A percentile compares a stretch with the other conserved stretches of the same genome.
phyloP scores from a whole-genome alignment of 2,329 filamentous ascomycete species.

The Didymella lethalis region DNA sequence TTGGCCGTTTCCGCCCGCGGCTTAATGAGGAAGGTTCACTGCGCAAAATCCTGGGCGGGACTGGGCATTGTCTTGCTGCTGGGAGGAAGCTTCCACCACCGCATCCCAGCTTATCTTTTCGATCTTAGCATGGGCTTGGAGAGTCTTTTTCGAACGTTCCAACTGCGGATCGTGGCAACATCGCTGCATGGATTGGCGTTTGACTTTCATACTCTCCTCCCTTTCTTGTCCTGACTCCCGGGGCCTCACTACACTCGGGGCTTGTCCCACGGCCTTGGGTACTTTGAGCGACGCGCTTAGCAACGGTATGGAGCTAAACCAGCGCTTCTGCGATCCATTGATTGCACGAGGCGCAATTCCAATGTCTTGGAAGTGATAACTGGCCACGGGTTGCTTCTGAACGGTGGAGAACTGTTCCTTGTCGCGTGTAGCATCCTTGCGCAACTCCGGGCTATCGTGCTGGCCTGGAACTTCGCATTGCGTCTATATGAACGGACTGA shows the following conservation, averaged over 20 bases:
- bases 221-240: slow-evolving; percentile 30
- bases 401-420: slow-evolving; percentile 10
- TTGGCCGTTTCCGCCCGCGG: slow-evolving; percentile 25
- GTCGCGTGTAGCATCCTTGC: slow-evolving; percentile 26
- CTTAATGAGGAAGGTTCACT: slow-evolving; percentile 22
- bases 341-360: slow-evolving; percentile 24
- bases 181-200: slow-evolving; percentile 24
- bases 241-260: slow-evolving; percentile 17
- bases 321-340: slow-evolving; percentile 21
- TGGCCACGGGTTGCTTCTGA: slow-evolving; percentile 5
- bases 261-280: slow-evolving; percentile 33
- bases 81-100: slow-evolving; percentile 23
- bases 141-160: slow-evolving; percentile 31
- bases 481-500: slow-evolving; percentile 29
- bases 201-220: slow-evolving; percentile 28
- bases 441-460: slow-evolving; percentile 22
- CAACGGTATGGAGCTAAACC: slow-evolving; percentile 22
- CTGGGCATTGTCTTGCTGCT: slow-evolving; percentile 20
- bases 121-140: slow-evolving; percentile 33
- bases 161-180: slow-evolving; percentile 21
- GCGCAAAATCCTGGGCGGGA: slow-evolving; percentile 19
- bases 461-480: slow-evolving; percentile 18
- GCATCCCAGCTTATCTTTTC: slow-evolving; percentile 34
- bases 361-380: slow-evolving; percentile 21
- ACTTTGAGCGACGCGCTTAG: slow-evolving; percentile 31